Evolutionary conservation across 768 basidiomycete species (phyloP), one percentile per base, ranked within the genome.

Genomic region (Mrakia frigida): DNA sequence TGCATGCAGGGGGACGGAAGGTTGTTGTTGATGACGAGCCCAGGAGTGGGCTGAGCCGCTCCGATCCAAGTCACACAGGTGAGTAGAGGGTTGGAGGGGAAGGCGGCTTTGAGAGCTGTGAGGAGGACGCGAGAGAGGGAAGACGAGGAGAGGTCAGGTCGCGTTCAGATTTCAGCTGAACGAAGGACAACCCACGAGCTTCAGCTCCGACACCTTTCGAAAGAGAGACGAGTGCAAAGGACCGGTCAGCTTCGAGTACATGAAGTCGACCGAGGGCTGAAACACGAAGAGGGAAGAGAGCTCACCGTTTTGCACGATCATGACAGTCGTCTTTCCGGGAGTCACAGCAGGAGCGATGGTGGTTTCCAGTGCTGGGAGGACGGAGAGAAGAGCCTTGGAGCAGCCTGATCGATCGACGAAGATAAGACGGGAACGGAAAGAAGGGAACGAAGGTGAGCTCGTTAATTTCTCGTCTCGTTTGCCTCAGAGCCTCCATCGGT

Each of bases 21-120:
- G 56, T 78, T 78, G 56, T 74, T 78, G 67, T 78, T 74, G 50
- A 52, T 41, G n/a, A 78, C 60, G 37, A 46, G 50, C 25, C 73
- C 71, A 41, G 77, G 37, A 6, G 73, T 60, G 3, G 77, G 67
- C 23, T 70, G 68, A 6, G 68, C 67, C 23, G 77, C 77, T 41
- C 77, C 77, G 41, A 78, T 78, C 77, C 77, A 78, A 3, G 77
- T 78, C 67, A 78, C 77, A 21, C 67, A 50, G 14, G 77, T 78
- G 37, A 78, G 77, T 33, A 78, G 73, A 11, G 56, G 63, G 77
- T 78, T 78, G 39, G 52, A 23, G 2, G 77, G 77, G 60, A 78
- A 78, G 18, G 70, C 70, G 14, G 46, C 67, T 37, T 73, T 73
- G n/a, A 77, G 28, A 23, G 76, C 76, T 76, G 56, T 52, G 16